Conservation (phyloP, 2,329 filamentous ascomycete genomes). For the Rosellinia necatrix region DNA sequence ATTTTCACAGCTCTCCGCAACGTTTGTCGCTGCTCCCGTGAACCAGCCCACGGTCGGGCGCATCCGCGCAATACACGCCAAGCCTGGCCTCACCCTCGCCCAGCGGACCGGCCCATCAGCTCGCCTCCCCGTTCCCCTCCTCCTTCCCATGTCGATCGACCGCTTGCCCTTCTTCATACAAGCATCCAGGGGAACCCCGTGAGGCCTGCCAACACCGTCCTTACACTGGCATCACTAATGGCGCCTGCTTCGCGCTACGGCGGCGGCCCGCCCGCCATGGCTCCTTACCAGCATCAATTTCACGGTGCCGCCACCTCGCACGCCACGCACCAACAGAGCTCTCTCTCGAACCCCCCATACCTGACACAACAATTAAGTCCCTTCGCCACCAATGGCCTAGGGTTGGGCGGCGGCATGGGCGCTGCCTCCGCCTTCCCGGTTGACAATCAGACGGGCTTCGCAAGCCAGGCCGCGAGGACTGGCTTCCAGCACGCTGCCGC, state of each 20-base stretch:
- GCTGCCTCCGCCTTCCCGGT: conserved; percentile 54
- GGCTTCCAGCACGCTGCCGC: conserved; percentile 77
- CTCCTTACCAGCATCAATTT: conserved; percentile 57
- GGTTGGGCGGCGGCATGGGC: conserved; percentile 61
- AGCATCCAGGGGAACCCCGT: conserved; percentile 26
- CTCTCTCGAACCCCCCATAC: conserved; percentile 73
- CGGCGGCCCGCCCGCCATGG: conserved; percentile 51
- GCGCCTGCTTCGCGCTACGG: conserved; percentile 52
- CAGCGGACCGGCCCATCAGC: conserved; percentile 18
- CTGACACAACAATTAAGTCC: conserved; percentile 71
- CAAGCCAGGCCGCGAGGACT: conserved; percentile 85
- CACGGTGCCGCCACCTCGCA: conserved; percentile 58
- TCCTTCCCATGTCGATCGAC: conserved; percentile 30
- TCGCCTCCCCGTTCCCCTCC: background rate
- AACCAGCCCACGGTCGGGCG: conserved; percentile 21
- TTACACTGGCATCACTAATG: conserved; percentile 32
- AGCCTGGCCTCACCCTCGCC: conserved; percentile 23
- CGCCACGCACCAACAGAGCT: conserved; percentile 51
- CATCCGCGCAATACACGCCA: conserved; percentile 28
- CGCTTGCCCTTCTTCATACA: conserved; percentile 15
- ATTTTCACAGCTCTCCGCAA: background rate
- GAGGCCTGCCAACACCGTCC: conserved; percentile 6
- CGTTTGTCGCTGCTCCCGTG: conserved; percentile 5
- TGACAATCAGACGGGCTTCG: conserved; percentile 72
- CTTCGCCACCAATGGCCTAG: conserved; percentile 66